Evolutionary conservation across 2,329 filamentous ascomycete genomes (phyloP), one percentile per base, ranked within the genome.

Genomic region (Rhinocladiella similis): DNA sequence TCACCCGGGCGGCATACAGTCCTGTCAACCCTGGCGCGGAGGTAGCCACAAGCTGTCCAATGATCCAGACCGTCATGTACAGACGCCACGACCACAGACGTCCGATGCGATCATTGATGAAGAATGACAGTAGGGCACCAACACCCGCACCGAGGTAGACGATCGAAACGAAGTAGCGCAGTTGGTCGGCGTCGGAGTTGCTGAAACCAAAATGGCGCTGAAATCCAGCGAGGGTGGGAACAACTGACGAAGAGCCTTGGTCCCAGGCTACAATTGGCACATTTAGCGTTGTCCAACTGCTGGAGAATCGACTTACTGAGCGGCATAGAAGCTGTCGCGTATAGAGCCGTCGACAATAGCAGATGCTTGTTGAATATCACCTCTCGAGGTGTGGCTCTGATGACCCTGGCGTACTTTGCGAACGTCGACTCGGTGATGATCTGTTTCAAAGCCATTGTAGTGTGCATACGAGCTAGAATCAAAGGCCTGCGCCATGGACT

Each of bases 81-180:
- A 76, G 59, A 1, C 74, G 69, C 5, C 67, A 67, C 1, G 73
- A 72, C 73, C 74, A 75, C 18, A 72, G 63, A 1, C 74, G 69
- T 1, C 75, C 74, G 22, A 76, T 66, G 5, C 68, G 65, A 55
- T 77, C 72, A 62, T 74, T 74, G 59, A 75, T 56, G 61, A 75
- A 72, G 63, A 73, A 75, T 3, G 71, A 71, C 3, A 70, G 50
- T 10, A 51, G 64, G 1, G 71, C 67, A 1, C 71, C 70, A 3
- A 68, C 57, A 41, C 62, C 69, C 33, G 55, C 61, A 2, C 69
- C 69, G 35, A 75, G 60, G 52, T 74, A 69, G n/a, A 71, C 66
- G 27, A 75, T 57, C 3, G 73, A 75, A 42, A 76, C 66, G 56
- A 72, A 74, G 50, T 73, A 71, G 14, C 52, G 57, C 19, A 72